phyloP scores from a whole-genome alignment of 805 yeast species.

The Pichia insulana region DNA sequence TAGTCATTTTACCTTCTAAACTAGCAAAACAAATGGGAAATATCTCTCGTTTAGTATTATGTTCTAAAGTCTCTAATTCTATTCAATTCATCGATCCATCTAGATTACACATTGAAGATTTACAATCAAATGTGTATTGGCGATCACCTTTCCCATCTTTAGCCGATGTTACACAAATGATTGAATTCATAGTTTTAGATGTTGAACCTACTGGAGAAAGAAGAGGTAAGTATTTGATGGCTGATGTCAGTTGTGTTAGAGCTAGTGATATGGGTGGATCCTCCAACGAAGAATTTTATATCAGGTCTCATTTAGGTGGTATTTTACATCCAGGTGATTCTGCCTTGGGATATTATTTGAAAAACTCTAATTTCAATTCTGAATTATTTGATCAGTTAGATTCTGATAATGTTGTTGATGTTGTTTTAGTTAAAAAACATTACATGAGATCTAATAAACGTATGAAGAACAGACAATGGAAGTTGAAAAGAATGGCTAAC shows the following conservation, averaged over 20 bases:
- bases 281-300: constrained; percentile 63
- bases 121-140: constrained; percentile 69
- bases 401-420: constrained; percentile 67
- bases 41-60: constrained; percentile 71
- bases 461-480: constrained; percentile 77
- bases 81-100: constrained; percentile 82
- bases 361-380: constrained; percentile 82
- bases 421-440: constrained; percentile 78
- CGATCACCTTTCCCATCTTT: constrained; percentile 71
- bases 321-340: constrained; percentile 95
- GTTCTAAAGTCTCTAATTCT: constrained; percentile 75
- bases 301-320: constrained; percentile 89
- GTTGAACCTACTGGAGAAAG: constrained; percentile 85
- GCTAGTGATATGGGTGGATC: constrained; percentile 81
- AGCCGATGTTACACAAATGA: constrained; percentile 64
- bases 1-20: constrained; percentile 83
- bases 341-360: constrained; percentile 80
- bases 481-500: constrained; percentile 93
- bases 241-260: constrained; percentile 88
- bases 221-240: constrained; percentile 70
- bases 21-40: constrained; percentile 79
- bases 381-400: constrained; percentile 71
- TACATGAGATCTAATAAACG: constrained; percentile 73
- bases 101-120: constrained; percentile 69
- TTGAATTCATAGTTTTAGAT: constrained; percentile 85